Conservation (phyloP, 805 yeast species). For the Saccharomycopsis sp. region DNA sequence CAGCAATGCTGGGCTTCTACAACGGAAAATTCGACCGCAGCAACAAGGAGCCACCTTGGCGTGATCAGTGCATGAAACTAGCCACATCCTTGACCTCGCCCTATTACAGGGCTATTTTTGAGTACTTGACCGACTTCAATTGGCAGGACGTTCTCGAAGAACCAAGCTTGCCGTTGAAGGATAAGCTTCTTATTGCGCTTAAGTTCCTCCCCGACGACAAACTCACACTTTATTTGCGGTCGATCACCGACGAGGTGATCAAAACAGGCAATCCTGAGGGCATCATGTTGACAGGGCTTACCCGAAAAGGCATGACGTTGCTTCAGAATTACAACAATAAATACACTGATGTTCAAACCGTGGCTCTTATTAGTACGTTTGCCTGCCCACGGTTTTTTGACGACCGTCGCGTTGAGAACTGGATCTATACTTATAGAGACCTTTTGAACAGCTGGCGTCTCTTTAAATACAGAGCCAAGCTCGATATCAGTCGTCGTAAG, state of each 20-base stretch:
- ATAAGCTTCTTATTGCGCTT: constrained; percentile 84
- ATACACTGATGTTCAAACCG: constrained; percentile 88
- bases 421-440: constrained; percentile 67
- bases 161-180: constrained; percentile 78
- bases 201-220: constrained; percentile 79
- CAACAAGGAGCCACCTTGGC: constrained; percentile 63
- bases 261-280: constrained; percentile 86
- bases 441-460: constrained; percentile 75
- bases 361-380: constrained; percentile 70
- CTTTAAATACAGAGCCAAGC: constrained; percentile 72
- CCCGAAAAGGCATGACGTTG: constrained; percentile 74
- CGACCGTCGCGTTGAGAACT: constrained; percentile 65
- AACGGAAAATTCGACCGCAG: constrained; percentile 40
- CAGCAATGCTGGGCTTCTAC: constrained; percentile 87
- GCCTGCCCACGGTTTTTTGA: constrained; percentile 79
- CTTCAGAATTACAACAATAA: constrained; percentile 83
- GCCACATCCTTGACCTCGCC: constrained; percentile 88
- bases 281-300: constrained; percentile 82
- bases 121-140: constrained; percentile 86
- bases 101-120: constrained; percentile 84
- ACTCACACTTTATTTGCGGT: constrained; percentile 60
- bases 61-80: constrained; percentile 82
- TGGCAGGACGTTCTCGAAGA: constrained; percentile 97
- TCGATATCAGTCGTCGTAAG: constrained; percentile 72
- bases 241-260: constrained; percentile 66